These are phyloP conservation scores for Annulohypoxylon moriforme DNA, from an alignment of 495 filamentous ascomycete species.

Conservation along the genomic window DNA sequence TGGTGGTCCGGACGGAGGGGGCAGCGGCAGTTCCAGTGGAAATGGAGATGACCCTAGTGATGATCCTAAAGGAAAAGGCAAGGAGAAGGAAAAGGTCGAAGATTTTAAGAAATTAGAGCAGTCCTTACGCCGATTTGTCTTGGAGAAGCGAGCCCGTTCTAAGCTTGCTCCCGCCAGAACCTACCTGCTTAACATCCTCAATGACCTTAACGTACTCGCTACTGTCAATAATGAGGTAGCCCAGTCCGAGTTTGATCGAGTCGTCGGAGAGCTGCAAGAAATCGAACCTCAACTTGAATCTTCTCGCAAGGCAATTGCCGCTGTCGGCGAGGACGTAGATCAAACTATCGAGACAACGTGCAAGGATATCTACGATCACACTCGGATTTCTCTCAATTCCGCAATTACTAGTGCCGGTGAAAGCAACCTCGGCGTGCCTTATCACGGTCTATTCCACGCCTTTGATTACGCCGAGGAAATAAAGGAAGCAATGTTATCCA, in stretches of 20 bases:
- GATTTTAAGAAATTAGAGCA: slow-evolving; percentile 92
- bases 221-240: slow-evolving; percentile 89
- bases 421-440: slow-evolving; percentile 80
- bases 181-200: slow-evolving; percentile 92
- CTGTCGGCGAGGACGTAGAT: slow-evolving; percentile 84
- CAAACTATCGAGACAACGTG: slow-evolving; percentile 85
- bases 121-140: slow-evolving; percentile 89
- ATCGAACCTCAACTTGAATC: slow-evolving; percentile 87
- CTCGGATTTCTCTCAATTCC: slow-evolving; percentile 74
- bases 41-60: slow-evolving; percentile 68
- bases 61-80: slow-evolving; percentile 86
- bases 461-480: slow-evolving; percentile 95
- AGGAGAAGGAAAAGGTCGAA: slow-evolving; percentile 84
- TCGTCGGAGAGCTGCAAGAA: slow-evolving; percentile 80
- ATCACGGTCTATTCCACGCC: slow-evolving; percentile 84
- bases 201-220: slow-evolving; percentile 84
- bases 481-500: slow-evolving; percentile 88
- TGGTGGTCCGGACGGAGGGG: slow-evolving; percentile 67
- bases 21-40: slow-evolving; percentile 68
- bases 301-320: slow-evolving; percentile 82
- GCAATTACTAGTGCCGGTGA: slow-evolving; percentile 82
- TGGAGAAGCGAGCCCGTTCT: slow-evolving; percentile 93
- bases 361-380: slow-evolving; percentile 83
- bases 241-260: slow-evolving; percentile 84
- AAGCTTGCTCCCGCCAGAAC: slow-evolving; percentile 97